These are phyloP conservation scores for Eragrostis tef DNA, from an alignment of 202 grass and related monocot genomes.

Conservation along the genomic window DNA sequence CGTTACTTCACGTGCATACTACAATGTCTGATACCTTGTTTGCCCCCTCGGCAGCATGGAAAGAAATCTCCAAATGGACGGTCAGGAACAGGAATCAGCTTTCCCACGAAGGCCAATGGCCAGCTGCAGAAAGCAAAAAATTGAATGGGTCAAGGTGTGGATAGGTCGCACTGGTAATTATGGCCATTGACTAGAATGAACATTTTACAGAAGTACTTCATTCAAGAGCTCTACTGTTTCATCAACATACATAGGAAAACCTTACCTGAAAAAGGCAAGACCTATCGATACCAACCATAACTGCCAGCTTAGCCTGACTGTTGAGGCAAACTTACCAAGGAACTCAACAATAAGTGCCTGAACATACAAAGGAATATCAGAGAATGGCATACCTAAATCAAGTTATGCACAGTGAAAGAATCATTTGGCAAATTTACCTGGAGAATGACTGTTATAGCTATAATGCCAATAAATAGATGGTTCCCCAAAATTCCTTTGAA, in stretches of 20 bases:
- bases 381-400: slow-evolving; percentile 4
- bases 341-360: slow-evolving; percentile 89
- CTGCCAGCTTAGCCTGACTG: slow-evolving; percentile 81
- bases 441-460: slow-evolving; percentile 65
- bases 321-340: slow-evolving; percentile 82
- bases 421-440: slow-evolving; percentile 60
- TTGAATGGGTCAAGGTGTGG: slow-evolving; percentile 12
- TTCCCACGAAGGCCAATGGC: slow-evolving; percentile 74
- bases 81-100: slow-evolving; percentile 74
- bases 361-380: slow-evolving; percentile 34
- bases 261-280: slow-evolving; percentile 69
- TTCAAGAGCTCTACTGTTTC: background rate
- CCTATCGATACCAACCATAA: slow-evolving; percentile 84
- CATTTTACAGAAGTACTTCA: background rate
- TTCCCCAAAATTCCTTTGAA: slow-evolving; percentile 77
- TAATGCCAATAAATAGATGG: slow-evolving; percentile 71
- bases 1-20: background rate
- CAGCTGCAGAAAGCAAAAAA: slow-evolving; percentile 57
- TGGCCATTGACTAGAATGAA: background rate
- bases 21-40: slow-evolving; percentile 36
- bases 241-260: background rate
- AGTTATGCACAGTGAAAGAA: background rate
- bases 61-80: slow-evolving; percentile 59
- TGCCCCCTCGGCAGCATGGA: slow-evolving; percentile 47
- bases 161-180: background rate